phyloP scores from a whole-genome alignment of 192 early-diverging fungal species.

The Glomus cerebriforme region DNA sequence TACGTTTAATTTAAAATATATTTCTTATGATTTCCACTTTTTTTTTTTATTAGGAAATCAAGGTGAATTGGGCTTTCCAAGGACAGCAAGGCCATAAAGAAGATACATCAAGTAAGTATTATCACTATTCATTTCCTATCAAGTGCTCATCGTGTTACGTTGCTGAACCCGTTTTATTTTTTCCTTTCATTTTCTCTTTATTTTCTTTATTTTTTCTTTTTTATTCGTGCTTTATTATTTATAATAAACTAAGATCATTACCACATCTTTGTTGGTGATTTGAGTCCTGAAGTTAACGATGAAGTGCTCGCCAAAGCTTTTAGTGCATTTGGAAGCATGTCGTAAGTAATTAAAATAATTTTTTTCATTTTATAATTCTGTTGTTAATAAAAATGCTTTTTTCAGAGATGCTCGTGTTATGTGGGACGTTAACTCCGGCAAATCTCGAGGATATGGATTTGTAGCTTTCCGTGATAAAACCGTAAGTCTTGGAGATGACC shows the following conservation, averaged over 20 bases:
- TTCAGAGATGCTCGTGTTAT: constrained; percentile 87
- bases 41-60: constrained; percentile 54
- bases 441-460: constrained; percentile 92
- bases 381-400: neutral
- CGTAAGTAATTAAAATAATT: constrained; percentile 54
- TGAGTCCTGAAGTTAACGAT: constrained; percentile 89
- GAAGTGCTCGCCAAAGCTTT: constrained; percentile 80
- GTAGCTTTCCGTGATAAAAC: constrained; percentile 84
- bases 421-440: constrained; percentile 88
- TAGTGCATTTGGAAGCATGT: constrained; percentile 66
- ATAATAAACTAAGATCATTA: constrained; percentile 58
- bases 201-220: constrained; percentile 13
- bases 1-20: neutral
- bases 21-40: neutral
- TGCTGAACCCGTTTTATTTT: constrained; percentile 37
- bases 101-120: constrained; percentile 63
- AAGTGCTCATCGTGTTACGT: constrained; percentile 2
- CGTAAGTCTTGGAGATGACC: constrained; percentile 35
- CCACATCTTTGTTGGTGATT: constrained; percentile 92
- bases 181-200: constrained; percentile 19
- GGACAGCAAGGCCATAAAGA: constrained; percentile 56
- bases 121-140: neutral
- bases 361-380: neutral
- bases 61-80: constrained; percentile 70
- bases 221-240: neutral